Percentiles rank a stretch among this genome's conserved stretches.
Evolutionary conservation across 495 filamentous ascomycete species (phyloP).

Genomic region (Talaromyces trachyspermus): DNA sequence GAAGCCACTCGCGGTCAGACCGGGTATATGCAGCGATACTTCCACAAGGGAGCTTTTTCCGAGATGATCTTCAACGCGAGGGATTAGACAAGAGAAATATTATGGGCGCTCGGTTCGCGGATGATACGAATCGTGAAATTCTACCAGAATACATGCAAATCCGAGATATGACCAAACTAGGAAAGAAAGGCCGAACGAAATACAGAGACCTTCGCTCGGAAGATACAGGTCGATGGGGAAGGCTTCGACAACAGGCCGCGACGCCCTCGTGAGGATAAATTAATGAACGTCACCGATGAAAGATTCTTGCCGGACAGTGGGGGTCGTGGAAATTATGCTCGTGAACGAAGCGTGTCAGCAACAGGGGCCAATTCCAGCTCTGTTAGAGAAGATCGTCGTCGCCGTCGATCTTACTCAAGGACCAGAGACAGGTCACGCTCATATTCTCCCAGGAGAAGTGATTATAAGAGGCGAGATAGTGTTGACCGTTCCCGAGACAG

Average conservation of each 20-base stretch:
- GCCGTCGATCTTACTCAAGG: conserved; percentile 11
- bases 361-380: conserved; percentile 45
- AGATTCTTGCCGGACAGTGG: conserved; percentile 55
- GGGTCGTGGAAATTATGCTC: conserved; percentile 41
- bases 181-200: conserved; percentile 83
- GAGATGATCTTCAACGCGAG: conserved; percentile 65
- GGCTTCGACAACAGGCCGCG: conserved; percentile 40
- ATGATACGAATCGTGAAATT: conserved; percentile 70
- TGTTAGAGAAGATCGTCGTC: conserved; percentile 29
- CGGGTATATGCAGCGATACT: conserved; percentile 91
- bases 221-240: conserved; percentile 85
- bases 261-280: conserved; percentile 27
- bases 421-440: conserved; percentile 20
- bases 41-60: conserved; percentile 96
- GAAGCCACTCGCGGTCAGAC: conserved; percentile 79
- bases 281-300: conserved; percentile 53
- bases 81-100: conserved; percentile 70
- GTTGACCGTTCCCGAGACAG: conserved; percentile 23
- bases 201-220: conserved; percentile 85
- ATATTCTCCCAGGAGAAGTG: conserved; percentile 27
- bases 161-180: conserved; percentile 87
- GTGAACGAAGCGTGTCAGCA: conserved; percentile 20
- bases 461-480: conserved; percentile 20
- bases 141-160: conserved; percentile 92
- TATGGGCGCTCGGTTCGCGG: conserved; percentile 70